phyloP scores from a whole-genome alignment of 495 filamentous ascomycete species.

The Annulohypoxylon moriforme region DNA sequence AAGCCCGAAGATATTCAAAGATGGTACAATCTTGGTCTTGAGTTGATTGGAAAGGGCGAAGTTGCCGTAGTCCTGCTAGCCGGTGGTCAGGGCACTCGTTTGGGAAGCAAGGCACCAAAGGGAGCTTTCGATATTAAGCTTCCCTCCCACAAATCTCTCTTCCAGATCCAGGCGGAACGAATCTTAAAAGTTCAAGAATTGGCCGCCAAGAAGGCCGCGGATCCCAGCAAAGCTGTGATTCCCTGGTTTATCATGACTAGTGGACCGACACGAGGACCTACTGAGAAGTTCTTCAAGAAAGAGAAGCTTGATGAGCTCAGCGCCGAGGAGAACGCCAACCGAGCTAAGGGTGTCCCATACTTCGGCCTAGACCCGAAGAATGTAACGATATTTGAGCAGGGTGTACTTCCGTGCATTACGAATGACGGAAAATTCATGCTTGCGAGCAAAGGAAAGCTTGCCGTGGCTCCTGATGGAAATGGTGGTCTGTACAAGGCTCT shows the following conservation, averaged over 20 bases:
- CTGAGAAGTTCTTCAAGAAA: conserved; percentile 91
- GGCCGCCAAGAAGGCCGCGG: conserved; percentile 76
- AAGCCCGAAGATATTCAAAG: conserved; percentile 78
- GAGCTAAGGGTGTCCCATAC: conserved; percentile 59
- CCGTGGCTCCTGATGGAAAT: conserved; percentile 98
- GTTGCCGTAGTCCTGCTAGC: conserved; percentile 97
- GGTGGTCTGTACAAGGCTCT: conserved; percentile 97
- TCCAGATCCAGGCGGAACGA: conserved; percentile 96
- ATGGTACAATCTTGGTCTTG: conserved; percentile 88
- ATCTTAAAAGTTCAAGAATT: conserved; percentile 88
- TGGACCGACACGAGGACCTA: conserved; percentile 91
- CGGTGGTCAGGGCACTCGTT: conserved; percentile 92
- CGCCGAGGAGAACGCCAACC: conserved; percentile 42
- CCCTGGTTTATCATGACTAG: conserved; percentile 99
- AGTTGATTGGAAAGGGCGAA: conserved; percentile 86
- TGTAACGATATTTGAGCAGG: conserved; percentile 95
- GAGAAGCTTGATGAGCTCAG: conserved; percentile 61
- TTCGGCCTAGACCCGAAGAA: conserved; percentile 90
- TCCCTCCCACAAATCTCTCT: conserved; percentile 90
- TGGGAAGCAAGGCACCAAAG: conserved; percentile 96
- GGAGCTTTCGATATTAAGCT: conserved; percentile 96
- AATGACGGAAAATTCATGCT: conserved; percentile 98
- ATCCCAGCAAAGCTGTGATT: conserved; percentile 71
- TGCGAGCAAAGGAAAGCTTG: conserved; percentile 89
- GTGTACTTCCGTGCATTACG: conserved; percentile 94